A percentile compares a stretch with the other conserved stretches of the same genome.
Conservation (phyloP, 1,284 basidiomycete species). For the Papiliotrema nemorosa region DNA sequence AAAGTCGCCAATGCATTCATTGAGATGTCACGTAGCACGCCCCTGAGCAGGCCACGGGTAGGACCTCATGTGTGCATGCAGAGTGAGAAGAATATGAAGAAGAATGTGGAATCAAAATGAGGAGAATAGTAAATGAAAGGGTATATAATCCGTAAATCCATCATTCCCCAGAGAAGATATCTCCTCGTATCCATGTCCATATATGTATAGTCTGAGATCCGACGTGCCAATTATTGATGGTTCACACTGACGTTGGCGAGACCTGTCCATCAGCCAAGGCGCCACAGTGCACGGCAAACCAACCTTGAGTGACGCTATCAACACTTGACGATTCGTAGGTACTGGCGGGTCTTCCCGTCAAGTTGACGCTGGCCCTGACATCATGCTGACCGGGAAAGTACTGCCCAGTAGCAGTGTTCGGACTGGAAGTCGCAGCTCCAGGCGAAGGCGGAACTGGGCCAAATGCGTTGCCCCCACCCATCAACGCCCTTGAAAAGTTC, state of each 20-base stretch:
- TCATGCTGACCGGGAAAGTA: conserved; percentile 26
- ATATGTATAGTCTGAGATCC: too few relatives aligned
- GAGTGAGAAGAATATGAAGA: too few relatives aligned
- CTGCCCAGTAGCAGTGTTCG: conserved; percentile 33
- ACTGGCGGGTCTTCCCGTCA: conserved; percentile 2
- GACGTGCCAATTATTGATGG: conserved; percentile 12
- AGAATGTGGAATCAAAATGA: conserved; percentile 16
- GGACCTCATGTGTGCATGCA: too few relatives aligned
- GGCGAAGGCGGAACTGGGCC: conserved; percentile 31
- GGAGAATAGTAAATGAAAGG: conserved; percentile 14
- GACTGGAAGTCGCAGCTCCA: conserved; percentile 21
- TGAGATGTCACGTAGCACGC: too few relatives aligned
- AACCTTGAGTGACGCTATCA: conserved; percentile 35
- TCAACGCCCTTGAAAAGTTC: conserved; percentile 36
- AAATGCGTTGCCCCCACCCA: conserved; percentile 15
- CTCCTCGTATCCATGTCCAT: too few relatives aligned
- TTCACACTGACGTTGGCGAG: conserved; percentile 28
- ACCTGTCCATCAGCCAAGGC: conserved; percentile 6
- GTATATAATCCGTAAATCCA: conserved; percentile 1
- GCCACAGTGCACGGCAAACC: conserved; percentile 3
- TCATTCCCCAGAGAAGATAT: background rate
- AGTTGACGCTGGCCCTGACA: conserved; percentile 15
- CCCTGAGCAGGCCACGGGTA: too few relatives aligned
- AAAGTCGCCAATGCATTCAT: too few relatives aligned
- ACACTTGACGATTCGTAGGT: conserved; percentile 10